A percentile compares a stretch with the other conserved stretches of the same genome.
Conservation (phyloP, 139 green algal genomes). For the Coelastrella sp. region DNA sequence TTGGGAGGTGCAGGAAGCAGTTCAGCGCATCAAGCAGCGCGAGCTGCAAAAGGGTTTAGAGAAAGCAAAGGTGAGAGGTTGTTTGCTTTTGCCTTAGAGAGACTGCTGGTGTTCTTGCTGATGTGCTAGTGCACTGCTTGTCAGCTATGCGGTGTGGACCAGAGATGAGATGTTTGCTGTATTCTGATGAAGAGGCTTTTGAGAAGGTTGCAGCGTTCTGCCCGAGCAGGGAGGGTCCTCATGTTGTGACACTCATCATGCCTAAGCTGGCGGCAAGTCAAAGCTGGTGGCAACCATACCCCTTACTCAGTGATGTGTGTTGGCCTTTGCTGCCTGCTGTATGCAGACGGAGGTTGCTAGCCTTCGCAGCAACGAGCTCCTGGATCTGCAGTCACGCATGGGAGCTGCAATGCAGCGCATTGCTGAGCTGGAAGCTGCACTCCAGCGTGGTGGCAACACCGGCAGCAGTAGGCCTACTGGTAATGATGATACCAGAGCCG, state of each 20-base stretch:
- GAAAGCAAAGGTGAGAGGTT: slow-evolving; percentile 36
- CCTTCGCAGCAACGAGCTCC: slow-evolving; percentile 61
- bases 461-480: not conserved
- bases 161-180: too few relatives aligned
- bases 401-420: slow-evolving; percentile 68
- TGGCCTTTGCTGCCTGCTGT: not conserved
- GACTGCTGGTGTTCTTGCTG: not conserved
- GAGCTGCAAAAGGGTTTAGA: slow-evolving; percentile 60
- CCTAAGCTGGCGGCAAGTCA: too few relatives aligned
- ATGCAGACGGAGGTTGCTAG: slow-evolving; percentile 56
- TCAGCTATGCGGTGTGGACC: not conserved
- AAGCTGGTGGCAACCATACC: too few relatives aligned
- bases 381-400: slow-evolving; percentile 72
- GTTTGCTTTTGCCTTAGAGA: not conserved
- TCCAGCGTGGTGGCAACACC: slow-evolving; percentile 41
- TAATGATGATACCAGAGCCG: slow-evolving; percentile 45
- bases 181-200: too few relatives aligned
- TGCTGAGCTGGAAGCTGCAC: slow-evolving; percentile 63
- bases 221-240: not conserved
- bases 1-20: slow-evolving; percentile 74
- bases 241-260: not conserved
- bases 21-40: slow-evolving; percentile 63
- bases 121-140: not conserved
- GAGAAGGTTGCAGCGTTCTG: too few relatives aligned
- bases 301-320: not conserved